Conservation (phyloP, 1,284 basidiomycete genomes). For the Ganoderma resinaceum region DNA sequence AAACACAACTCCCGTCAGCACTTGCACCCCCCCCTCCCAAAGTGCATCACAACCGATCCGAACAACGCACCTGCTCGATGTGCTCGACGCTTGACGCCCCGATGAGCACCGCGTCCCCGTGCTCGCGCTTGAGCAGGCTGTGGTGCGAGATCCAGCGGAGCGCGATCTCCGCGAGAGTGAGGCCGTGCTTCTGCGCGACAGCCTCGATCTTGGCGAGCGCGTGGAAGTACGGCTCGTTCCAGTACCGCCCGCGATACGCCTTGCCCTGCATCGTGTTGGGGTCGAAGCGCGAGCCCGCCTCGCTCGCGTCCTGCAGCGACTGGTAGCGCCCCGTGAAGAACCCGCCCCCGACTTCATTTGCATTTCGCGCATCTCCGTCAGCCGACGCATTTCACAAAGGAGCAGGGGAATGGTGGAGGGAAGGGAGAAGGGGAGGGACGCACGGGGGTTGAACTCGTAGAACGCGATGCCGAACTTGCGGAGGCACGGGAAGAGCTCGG, state of each 20-base stretch:
- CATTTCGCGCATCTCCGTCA: constrained; percentile 30
- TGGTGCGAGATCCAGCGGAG: constrained; percentile 66
- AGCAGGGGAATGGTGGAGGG: not conserved
- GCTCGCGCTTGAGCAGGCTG: constrained; percentile 52
- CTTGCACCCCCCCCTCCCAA: not conserved
- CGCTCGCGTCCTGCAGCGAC: constrained; percentile 39
- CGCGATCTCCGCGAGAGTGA: constrained; percentile 57
- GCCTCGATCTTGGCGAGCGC: constrained; percentile 48
- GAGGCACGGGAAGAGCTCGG: constrained; percentile 69
- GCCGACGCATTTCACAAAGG: not conserved
- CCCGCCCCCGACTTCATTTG: constrained; percentile 42
- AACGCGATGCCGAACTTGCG: constrained; percentile 67
- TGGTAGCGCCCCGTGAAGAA: constrained; percentile 40
- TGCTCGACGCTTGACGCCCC: constrained; percentile 58
- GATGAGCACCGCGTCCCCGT: constrained; percentile 58
- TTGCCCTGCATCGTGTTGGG: constrained; percentile 40
- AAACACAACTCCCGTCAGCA: not conserved
- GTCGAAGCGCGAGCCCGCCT: constrained; percentile 49
- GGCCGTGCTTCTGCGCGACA: constrained; percentile 47
- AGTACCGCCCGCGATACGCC: constrained; percentile 45
- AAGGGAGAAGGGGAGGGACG: constrained; percentile 8
- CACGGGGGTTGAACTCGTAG: constrained; percentile 62
- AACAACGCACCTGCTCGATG: constrained; percentile 49
- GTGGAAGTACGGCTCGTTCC: constrained; percentile 57
- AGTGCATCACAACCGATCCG: not conserved